Percentiles rank a stretch among this genome's conserved stretches.
phyloP scores from a whole-genome alignment of 352 stramenopile species.

The Phytopythium kandeliae region DNA sequence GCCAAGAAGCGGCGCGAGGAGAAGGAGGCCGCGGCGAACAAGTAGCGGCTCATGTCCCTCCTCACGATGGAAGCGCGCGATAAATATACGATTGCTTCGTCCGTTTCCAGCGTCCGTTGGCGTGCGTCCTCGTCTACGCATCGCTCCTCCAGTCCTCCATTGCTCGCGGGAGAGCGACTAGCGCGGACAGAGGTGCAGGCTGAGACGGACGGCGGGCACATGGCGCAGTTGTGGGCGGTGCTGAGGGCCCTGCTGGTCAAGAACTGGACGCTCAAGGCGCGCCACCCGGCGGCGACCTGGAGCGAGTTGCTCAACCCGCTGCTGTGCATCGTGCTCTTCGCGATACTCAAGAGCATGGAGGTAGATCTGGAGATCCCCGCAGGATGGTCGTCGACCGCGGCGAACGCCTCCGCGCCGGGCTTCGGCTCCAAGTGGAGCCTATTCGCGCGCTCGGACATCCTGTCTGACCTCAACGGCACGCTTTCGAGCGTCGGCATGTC shows the following conservation, averaged over 20 bases:
- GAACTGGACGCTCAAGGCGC: constrained; percentile 71
- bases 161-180: too few species aligned
- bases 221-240: neutral
- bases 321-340: constrained; percentile 71
- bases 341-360: constrained; percentile 54
- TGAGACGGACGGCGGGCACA: neutral
- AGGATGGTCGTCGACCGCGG: constrained; percentile 32
- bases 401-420: constrained; percentile 23
- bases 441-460: constrained; percentile 24
- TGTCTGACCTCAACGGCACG: constrained; percentile 16
- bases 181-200: too few species aligned
- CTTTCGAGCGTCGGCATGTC: constrained; percentile 5
- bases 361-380: constrained; percentile 35
- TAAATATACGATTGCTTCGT: neutral
- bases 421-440: constrained; percentile 39
- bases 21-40: constrained; percentile 16
- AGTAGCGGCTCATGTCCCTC: neutral
- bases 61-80: neutral
- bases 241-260: constrained; percentile 53
- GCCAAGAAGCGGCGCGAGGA: constrained; percentile 71
- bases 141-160: too few species aligned
- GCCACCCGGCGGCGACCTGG: constrained; percentile 51
- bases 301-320: constrained; percentile 65
- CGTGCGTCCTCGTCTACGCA: too few species aligned
- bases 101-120: neutral